These are phyloP conservation scores for Rosa multiflora DNA, from an alignment of 306 rosid genomes.

Conservation along the genomic window DNA sequence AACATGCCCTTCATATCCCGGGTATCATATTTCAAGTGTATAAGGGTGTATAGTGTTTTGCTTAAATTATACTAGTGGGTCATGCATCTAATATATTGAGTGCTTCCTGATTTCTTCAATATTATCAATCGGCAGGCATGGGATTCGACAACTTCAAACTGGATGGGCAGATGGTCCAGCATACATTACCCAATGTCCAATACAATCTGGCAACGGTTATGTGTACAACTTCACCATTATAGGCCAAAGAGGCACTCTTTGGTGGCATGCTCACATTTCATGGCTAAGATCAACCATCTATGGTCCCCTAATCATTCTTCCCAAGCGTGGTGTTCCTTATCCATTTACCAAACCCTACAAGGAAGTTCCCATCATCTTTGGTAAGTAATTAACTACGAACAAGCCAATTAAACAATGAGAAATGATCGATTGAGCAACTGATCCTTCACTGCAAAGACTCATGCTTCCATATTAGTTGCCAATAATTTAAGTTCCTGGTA, in stretches of 20 bases:
- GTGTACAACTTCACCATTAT: constrained; percentile 59
- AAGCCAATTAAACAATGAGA: too few species aligned
- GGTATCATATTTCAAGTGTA: too few species aligned
- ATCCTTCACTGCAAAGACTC: too few species aligned
- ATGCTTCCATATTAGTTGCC: too few species aligned
- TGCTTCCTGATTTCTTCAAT: too few species aligned
- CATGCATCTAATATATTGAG: too few species aligned
- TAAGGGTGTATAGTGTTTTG: too few species aligned
- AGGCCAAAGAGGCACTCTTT: constrained; percentile 69
- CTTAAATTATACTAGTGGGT: too few species aligned
- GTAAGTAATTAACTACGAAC: background rate
- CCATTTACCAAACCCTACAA: constrained; percentile 35
- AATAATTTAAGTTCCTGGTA: too few species aligned
- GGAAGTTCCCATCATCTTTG: constrained; percentile 18
- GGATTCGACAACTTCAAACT: constrained; percentile 52
- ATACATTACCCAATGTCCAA: constrained; percentile 67
- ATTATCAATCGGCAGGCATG: constrained; percentile 46
- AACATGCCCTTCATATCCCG: too few species aligned
- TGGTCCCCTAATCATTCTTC: constrained; percentile 57
- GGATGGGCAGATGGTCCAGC: constrained; percentile 77
- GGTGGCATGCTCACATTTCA: constrained; percentile 67
- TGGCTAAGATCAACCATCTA: constrained; percentile 62
- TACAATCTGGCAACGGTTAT: constrained; percentile 56
- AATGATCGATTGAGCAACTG: too few species aligned
- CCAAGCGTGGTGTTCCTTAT: constrained; percentile 45